Evolutionary conservation across 768 basidiomycete species (phyloP).

Genomic region (Terana coerulea): DNA sequence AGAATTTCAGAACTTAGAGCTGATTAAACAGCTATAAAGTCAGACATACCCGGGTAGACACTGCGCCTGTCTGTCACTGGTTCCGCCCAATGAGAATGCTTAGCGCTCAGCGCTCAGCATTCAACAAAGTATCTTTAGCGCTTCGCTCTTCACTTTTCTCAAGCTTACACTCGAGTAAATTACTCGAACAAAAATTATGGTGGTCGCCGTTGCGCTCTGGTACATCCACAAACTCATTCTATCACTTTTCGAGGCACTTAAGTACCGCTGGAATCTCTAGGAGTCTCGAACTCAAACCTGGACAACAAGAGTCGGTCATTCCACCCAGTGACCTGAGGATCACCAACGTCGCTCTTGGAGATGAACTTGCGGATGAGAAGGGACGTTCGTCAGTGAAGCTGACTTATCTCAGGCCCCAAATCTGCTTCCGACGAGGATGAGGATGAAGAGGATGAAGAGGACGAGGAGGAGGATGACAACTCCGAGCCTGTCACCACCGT

Average conservation of each 20-base stretch:
- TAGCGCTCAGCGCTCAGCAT: too few relatives aligned
- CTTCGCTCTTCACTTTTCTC: conserved; percentile 5
- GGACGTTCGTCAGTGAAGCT: conserved; percentile 69
- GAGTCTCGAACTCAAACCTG: conserved; percentile 59
- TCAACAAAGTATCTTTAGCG: background rate
- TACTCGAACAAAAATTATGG: conserved; percentile 39
- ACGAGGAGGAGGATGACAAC: conserved; percentile 24
- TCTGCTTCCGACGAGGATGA: conserved; percentile 40
- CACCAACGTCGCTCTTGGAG: conserved; percentile 80
- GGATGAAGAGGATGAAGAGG: conserved; percentile 40
- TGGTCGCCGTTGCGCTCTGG: conserved; percentile 66
- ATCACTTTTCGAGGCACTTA: too few relatives aligned
- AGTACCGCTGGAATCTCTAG: conserved; percentile 30
- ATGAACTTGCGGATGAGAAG: conserved; percentile 57
- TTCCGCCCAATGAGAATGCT: too few relatives aligned
- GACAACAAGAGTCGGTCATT: conserved; percentile 50
- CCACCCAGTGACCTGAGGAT: conserved; percentile 70
- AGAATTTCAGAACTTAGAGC: too few relatives aligned
- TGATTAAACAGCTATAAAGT: too few relatives aligned
- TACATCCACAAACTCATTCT: conserved; percentile 26
- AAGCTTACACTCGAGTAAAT: background rate
- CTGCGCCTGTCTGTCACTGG: too few relatives aligned
- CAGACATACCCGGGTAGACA: too few relatives aligned
- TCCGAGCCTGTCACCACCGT: conserved; percentile 44
- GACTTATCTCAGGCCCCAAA: conserved; percentile 36